Base-by-base conservation (phyloP, 2,329 filamentous ascomycete species). In the Neoascochyta sp. region DNA sequence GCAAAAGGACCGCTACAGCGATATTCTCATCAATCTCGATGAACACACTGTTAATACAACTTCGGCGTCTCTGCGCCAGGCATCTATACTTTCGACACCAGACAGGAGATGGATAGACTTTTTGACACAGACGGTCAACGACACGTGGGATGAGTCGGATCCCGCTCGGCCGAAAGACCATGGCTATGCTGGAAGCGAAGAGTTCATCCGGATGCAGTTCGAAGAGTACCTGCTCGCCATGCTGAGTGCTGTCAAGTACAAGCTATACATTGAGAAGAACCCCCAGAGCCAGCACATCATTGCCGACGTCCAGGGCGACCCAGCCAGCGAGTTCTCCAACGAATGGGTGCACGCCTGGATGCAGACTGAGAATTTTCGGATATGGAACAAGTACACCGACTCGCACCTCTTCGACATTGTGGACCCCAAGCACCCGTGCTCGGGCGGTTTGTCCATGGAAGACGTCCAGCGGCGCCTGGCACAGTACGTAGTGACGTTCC, bases 61-160 rank as follows among this genome's bases (percentile, higher is more conserved):
- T 0, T 94, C 88, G 0, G 68, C 83, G 2, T 85, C 86, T 4
- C 71, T 98, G 9, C 81, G 83, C 27, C 68, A 73, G 20, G 88
- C 88, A 1, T 71, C 96, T 4, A 65, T 77, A 1, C 76, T 98
- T 3, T 92, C 92, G 0, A 81, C 81, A 7, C 84, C 92, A 1
- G 92, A 98, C 57, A 78, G 92, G 36, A 76, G 92, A 34, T 98
- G 92, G 90, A 95, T 98, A 47, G 92, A 98, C 65, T 89, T 88
- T 50, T 75, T 98, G 31, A 93, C 88, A 0, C 86, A 95, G 51
- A 85, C 88, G 21, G 86, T 98, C 13, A 86, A 92, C 52, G 88
- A 96, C 44, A 95, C 92, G 0, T 98, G 92, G 92, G 92, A 98
- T 57, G 87, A 95, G 22, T 42, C 80, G 4, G 90, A 96, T 53